A percentile compares a stretch with the other conserved stretches of the same genome.
Evolutionary conservation across 176 grass and related monocot genomes (phyloP).

Genomic region (Aegilops sharonensis): DNA sequence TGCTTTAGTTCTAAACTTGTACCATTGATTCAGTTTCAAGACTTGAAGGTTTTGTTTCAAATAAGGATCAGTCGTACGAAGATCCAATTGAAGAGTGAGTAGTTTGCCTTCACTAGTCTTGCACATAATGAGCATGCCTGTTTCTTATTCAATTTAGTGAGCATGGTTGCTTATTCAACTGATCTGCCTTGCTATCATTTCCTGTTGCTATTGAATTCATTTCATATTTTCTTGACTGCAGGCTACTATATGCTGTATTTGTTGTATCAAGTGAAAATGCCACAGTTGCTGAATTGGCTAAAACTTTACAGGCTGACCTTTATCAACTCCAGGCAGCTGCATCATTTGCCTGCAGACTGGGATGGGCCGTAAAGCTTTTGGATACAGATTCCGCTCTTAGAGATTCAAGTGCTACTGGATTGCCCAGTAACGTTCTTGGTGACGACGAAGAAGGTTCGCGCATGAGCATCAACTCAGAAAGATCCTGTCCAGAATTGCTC

Average conservation of each 20-base stretch:
- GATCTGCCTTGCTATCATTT: not conserved
- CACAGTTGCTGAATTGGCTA: slow-evolving; percentile 94
- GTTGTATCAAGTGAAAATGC: slow-evolving; percentile 98
- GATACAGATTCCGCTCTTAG: slow-evolving; percentile 69
- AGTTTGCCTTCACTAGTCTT: slow-evolving; percentile 19
- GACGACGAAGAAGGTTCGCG: slow-evolving; percentile 65
- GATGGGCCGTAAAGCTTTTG: slow-evolving; percentile 90
- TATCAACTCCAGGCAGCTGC: slow-evolving; percentile 87
- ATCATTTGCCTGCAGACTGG: slow-evolving; percentile 88
- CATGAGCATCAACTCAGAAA: slow-evolving; percentile 70
- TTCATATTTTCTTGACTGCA: slow-evolving; percentile 46
- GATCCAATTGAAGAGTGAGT: slow-evolving; percentile 99
- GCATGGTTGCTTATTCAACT: not conserved
- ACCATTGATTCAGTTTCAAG: slow-evolving; percentile 78
- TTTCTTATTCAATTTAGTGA: not conserved
- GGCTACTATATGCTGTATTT: slow-evolving; percentile 94
- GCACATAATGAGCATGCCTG: not conserved
- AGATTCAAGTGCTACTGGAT: slow-evolving; percentile 47
- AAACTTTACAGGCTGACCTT: slow-evolving; percentile 92
- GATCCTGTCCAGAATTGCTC: slow-evolving; percentile 47
- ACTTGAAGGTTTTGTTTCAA: slow-evolving; percentile 99
- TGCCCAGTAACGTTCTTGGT: slow-evolving; percentile 55
- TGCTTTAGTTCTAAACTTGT: slow-evolving; percentile 29
- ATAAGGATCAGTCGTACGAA: slow-evolving; percentile 95
- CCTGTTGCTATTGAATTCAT: slow-evolving; percentile 30